These are phyloP conservation scores for Candida golubevii DNA, from an alignment of 805 yeast genomes.

Conservation along the genomic window DNA sequence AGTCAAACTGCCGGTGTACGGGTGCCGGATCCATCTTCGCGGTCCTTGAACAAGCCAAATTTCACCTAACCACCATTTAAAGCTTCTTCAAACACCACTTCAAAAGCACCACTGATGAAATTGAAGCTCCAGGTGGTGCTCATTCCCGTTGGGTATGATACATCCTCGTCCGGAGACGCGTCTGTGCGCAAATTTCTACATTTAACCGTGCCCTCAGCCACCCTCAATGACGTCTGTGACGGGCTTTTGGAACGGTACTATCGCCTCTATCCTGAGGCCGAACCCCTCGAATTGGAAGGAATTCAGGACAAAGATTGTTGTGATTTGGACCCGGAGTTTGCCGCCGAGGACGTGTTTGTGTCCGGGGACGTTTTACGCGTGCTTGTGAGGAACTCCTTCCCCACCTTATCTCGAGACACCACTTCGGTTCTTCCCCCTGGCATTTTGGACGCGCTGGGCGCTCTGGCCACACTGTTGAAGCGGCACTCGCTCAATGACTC, in stretches of 20 bases:
- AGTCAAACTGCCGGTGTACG: neutral
- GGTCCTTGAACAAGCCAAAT: neutral
- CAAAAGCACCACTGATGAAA: constrained; percentile 12
- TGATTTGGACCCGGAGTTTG: constrained; percentile 76
- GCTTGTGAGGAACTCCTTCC: constrained; percentile 27
- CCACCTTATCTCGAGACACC: constrained; percentile 4
- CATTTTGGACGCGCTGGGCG: constrained; percentile 4
- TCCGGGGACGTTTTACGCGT: constrained; percentile 34
- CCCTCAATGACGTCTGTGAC: constrained; percentile 45
- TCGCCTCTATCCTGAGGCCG: constrained; percentile 63
- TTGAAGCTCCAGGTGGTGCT: constrained; percentile 35
- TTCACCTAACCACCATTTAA: too few relatives aligned
- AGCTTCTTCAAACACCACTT: too few relatives aligned
- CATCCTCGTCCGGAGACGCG: constrained; percentile 18
- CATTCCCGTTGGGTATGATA: constrained; percentile 24
- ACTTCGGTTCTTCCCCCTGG: constrained; percentile 2
- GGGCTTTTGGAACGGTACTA: constrained; percentile 54
- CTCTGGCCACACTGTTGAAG: constrained; percentile 2
- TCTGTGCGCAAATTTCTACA: constrained; percentile 53
- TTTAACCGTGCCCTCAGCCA: constrained; percentile 47
- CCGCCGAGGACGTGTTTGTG: constrained; percentile 58
- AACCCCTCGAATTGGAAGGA: constrained; percentile 49
- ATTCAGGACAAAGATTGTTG: constrained; percentile 66
- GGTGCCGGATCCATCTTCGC: neutral
- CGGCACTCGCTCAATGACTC: neutral